Conservation (phyloP, 495 filamentous ascomycete genomes). For the Thozetella sp. region DNA sequence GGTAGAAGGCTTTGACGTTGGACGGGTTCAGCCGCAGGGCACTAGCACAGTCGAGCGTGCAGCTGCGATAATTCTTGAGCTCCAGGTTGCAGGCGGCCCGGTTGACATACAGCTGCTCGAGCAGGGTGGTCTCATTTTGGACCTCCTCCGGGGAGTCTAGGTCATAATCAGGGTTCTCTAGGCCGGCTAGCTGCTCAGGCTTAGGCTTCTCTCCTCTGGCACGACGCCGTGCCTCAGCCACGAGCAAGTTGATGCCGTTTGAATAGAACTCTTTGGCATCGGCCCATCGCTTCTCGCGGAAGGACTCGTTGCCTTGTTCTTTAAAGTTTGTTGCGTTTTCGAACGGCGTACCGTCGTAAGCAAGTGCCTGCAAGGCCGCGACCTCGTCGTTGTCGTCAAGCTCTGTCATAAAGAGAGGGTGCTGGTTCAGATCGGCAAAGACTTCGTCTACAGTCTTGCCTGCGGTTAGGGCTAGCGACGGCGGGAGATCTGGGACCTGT, state of each 20-base stretch:
- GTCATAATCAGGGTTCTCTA: conserved; percentile 10
- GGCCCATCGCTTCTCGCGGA: conserved; percentile 68
- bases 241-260: conserved; percentile 73
- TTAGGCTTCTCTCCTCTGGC: conserved; percentile 12
- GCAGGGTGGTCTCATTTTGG: conserved; percentile 56
- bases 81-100: conserved; percentile 82
- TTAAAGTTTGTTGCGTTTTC: conserved; percentile 82
- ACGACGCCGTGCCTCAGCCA: conserved; percentile 53
- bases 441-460: conserved; percentile 72
- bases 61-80: conserved; percentile 76
- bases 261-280: conserved; percentile 92
- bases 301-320: conserved; percentile 88
- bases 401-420: conserved; percentile 93
- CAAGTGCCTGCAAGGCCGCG: conserved; percentile 84
- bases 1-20: conserved; percentile 90
- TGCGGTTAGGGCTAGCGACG: conserved; percentile 57
- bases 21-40: conserved; percentile 73
- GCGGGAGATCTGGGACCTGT: conserved; percentile 52
- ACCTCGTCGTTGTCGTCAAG: conserved; percentile 82
- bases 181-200: conserved; percentile 25
- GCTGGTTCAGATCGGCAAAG: conserved; percentile 72
- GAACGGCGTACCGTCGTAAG: conserved; percentile 85
- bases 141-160: conserved; percentile 48
- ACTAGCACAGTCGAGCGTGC: conserved; percentile 79
- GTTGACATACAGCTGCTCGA: conserved; percentile 82